Evolutionary conservation across 1,139 yeast genomes (phyloP).

Genomic region (Hansenula lynferdii): DNA sequence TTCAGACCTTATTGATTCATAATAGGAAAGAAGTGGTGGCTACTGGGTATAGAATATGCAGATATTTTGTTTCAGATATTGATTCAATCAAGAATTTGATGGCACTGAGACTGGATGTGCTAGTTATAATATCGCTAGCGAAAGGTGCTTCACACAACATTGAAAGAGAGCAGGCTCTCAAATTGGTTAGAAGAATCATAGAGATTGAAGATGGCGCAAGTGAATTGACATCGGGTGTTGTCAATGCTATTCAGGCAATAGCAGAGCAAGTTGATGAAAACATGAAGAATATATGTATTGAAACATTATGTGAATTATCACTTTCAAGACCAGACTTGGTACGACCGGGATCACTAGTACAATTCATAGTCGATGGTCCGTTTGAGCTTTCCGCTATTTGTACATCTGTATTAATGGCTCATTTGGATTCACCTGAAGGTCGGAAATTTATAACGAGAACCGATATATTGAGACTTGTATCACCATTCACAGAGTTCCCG

Average conservation of each 20-base stretch:
- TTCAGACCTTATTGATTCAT: slow-evolving; percentile 58
- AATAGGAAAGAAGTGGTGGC: slow-evolving; percentile 61
- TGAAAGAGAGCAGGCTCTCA: slow-evolving; percentile 79
- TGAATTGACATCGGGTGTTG: slow-evolving; percentile 57
- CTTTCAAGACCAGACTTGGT: slow-evolving; percentile 72
- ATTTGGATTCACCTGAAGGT: slow-evolving; percentile 57
- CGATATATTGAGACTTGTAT: slow-evolving; percentile 58
- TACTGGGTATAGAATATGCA: slow-evolving; percentile 68
- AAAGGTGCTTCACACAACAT: slow-evolving; percentile 44
- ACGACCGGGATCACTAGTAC: slow-evolving; percentile 42
- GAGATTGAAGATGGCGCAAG: slow-evolving; percentile 52
- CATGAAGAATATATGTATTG: slow-evolving; percentile 50
- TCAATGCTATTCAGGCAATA: slow-evolving; percentile 68
- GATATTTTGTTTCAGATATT: slow-evolving; percentile 54
- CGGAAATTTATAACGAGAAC: slow-evolving; percentile 52
- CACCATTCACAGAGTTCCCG: slow-evolving; percentile 60
- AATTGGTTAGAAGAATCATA: slow-evolving; percentile 59
- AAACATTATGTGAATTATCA: slow-evolving; percentile 67
- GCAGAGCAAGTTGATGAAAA: slow-evolving; percentile 60
- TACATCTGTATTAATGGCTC: slow-evolving; percentile 49
- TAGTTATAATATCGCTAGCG: slow-evolving; percentile 61
- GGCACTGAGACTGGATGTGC: slow-evolving; percentile 51
- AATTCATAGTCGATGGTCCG: slow-evolving; percentile 59
- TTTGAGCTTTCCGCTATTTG: slow-evolving; percentile 52
- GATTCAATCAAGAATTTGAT: slow-evolving; percentile 48